Conservation (phyloP, 1,139 yeast species). For the Arxiozyma bovina region DNA sequence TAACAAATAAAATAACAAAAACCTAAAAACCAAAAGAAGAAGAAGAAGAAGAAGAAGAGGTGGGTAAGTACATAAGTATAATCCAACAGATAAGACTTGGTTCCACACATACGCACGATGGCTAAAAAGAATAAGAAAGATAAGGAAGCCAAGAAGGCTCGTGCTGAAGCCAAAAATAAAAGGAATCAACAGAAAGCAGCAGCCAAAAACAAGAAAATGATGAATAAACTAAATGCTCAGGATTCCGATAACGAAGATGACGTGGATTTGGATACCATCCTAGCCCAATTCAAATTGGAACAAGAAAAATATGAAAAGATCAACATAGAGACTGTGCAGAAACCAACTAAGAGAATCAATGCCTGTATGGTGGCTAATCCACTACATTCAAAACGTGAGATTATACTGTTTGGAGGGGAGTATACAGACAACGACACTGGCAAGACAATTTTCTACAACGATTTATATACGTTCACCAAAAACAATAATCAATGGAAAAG, state of each 20-base stretch:
- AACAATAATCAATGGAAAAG: constrained; percentile 80
- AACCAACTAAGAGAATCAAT: constrained; percentile 64
- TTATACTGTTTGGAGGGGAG: constrained; percentile 88
- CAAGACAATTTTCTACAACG: constrained; percentile 69
- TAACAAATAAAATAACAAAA: no score
- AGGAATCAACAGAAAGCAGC: constrained; percentile 71
- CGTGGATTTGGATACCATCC: constrained; percentile 74
- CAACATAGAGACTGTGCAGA: constrained; percentile 44
- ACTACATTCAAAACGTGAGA: constrained; percentile 63
- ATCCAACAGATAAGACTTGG: no score
- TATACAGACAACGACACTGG: constrained; percentile 39
- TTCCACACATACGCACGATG: constrained; percentile 31
- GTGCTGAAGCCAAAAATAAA: constrained; percentile 75
- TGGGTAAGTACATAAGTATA: no score
- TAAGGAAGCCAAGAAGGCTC: constrained; percentile 85
- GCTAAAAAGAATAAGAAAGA: constrained; percentile 80
- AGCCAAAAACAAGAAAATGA: constrained; percentile 59
- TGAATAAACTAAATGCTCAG: constrained; percentile 40
- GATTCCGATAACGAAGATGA: constrained; percentile 87
- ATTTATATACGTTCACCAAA: constrained; percentile 60
- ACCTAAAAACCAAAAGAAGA: no score
- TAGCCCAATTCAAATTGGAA: constrained; percentile 68
- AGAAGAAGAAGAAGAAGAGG: no score
- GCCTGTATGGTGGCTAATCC: constrained; percentile 73
- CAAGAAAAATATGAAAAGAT: constrained; percentile 75